Evolutionary conservation across 1,284 basidiomycete species (phyloP), one percentile per base, ranked within the genome.

Genomic region (Gomphus bonarii): DNA sequence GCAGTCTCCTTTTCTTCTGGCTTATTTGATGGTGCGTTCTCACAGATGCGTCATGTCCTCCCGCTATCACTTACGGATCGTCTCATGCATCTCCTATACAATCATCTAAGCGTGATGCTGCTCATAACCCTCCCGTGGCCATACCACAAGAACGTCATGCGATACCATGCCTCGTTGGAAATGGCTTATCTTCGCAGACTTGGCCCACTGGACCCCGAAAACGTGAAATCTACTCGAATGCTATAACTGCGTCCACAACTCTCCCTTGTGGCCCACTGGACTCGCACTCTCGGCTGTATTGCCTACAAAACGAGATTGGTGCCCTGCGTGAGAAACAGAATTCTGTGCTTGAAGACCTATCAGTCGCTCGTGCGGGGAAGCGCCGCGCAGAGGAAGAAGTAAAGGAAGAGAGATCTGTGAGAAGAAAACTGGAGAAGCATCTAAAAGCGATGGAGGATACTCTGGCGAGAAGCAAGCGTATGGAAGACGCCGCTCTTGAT

Each of bases 351-450:
- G 59, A 63, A 3, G 61, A 68, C 47, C 61, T 78, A 22, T 59
- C 68, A 6, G 65, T 69, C 16, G 62, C 69, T 9, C 71, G 70
- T n/a, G 51, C 63, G n/a, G 65, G 65, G 22, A 81, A 79, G 61
- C 75, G 76, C 28, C 74, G 73, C 62, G 62, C 77, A 36, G 75
- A 80, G 63, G 73, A 76, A 18, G 72, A 73, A 30, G 64, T 72
- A 25, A 63, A 65, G 6, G 60, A 63, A 35, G 77, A 80, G 64
- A 70, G 73, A n/a, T 65, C 64, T 33, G 58, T 67, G 31, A 73
- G 78, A 3, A 73, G 73, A n/a, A 72, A 70, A 60, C 66, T 75
- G 28, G 72, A 79, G 58, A 65, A 65, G 1, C 65, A 71, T 42
- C 62, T 76, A 10, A 69, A 72, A 38, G 67, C 70, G 25, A 54